Evolutionary conservation across 306 rosid genomes (phyloP), one percentile per base, ranked within the genome.

Genomic region (Mimosa bimucronata): DNA sequence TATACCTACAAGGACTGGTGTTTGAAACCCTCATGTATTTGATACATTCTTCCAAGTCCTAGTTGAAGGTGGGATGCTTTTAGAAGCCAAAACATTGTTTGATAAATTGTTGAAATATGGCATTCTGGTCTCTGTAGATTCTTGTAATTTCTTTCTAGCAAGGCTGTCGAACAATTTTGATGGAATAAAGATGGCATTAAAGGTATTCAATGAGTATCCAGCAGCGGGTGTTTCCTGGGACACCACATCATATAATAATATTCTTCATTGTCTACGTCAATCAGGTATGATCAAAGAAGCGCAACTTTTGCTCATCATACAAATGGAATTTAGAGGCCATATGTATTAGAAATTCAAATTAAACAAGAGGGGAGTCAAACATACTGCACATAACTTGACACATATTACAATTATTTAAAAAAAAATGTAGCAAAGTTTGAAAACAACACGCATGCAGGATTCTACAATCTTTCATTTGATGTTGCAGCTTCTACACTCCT

Each of bases 21-120:
- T 66, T 84, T 91, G 15, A 31, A 88, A 91, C 34, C 97, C 98
- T 55, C 78, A 77, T 82, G 90, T 90, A 31, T 94, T 92, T 74
- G 94, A 94, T 78, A 82, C 92, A 65, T 87, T 86, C 71, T 92
- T 94, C 79, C 90, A 89, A 80, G 97, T 87, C 44, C 89, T 92
- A 40, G 97, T 92, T 55, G 94, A 94, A 69, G 79, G 82, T 42
- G 94, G 93, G 76, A 42, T 78, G 83, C 77, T 92, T 58, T 66
- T 70, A 14, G 89, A 92, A 86, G 97, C 98, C 69, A 79, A 82
- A n/a, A 85, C 75, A 10, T 70, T 92, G 26, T 87, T 92, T 75
- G 86, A 85, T 55, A 94, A 86, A 71, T 75, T 92, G 91, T 78
- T 87, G 62, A 85, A 79, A 57, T 92, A 89, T 30, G 94, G 97